Base-by-base conservation (phyloP, 768 basidiomycete species). In the Agaricus blazei region DNA sequence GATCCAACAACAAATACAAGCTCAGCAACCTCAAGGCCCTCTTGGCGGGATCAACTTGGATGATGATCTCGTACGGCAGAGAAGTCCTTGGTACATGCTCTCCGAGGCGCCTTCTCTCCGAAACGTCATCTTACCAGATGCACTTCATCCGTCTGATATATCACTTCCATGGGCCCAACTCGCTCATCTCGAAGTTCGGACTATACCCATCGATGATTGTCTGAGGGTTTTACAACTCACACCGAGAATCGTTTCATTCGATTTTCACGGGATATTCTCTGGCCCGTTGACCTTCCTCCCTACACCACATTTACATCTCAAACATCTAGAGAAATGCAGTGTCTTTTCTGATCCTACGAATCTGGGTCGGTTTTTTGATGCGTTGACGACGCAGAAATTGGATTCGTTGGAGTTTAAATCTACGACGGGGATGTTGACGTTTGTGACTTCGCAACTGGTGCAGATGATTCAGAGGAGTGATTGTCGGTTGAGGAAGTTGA, bases 31-130 rank as follows among this genome's bases (percentile, higher is more conserved):
- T 34, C 34, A 7, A 34, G 34, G 34, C 5, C 49, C 49, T 12
- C 40, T 50, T 9, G 38, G 36, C 3, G 38, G 38, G 0, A 50
- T 50, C 36, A 50, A 41, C 24, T 27, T 50, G 19, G 38, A 41
- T n/a, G 49, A 50, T 41, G 49, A 50, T 24, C 15, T 23, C 23
- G 5, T 31, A 24, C 31, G 34, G 19, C 28, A 24, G 8, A 54
- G 14, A 11, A 42, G 23, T 23, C 54, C 54, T 1, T 56, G 54
- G 54, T 49, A 36, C 37, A 56, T 56, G 54, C 54, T 56, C 41
- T 56, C 54, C 42, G 24, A 31, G 9, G 48, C 54, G 4, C 54
- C 54, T n/a, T 49, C 48, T 1, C 34, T 56, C 8, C 48, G 48
- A 15, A 45, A 41, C 19, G 48, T 56, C 48, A 42, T 56, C 41